Conservation (phyloP, 768 basidiomycete genomes). For the Obba rivulosa region DNA sequence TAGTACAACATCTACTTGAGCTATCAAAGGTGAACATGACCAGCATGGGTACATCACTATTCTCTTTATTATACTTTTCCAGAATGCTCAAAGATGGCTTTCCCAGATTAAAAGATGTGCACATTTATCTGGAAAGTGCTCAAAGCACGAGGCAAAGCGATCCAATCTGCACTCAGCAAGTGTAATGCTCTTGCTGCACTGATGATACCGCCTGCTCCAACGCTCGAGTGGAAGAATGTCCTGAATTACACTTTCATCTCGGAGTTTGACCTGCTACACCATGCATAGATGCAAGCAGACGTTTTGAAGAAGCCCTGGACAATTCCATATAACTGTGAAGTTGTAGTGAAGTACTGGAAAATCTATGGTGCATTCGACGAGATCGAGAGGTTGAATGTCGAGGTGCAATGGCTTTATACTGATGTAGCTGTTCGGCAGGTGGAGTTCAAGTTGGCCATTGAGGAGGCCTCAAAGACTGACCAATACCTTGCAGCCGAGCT, state of each 20-base stretch:
- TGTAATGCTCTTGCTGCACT: constrained; percentile 1
- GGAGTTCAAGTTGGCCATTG: not conserved
- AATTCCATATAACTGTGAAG: not conserved
- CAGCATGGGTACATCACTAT: not conserved
- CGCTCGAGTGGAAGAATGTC: constrained; percentile 4
- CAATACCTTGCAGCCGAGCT: not conserved
- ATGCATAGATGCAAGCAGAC: not conserved
- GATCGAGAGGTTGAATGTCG: not conserved
- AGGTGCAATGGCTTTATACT: not conserved
- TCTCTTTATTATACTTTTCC: not conserved
- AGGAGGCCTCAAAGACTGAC: not conserved
- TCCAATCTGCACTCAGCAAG: constrained; percentile 1
- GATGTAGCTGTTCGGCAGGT: not conserved
- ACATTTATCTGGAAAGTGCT: constrained; percentile 4
- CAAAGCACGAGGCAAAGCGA: constrained; percentile 4
- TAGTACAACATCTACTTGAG: not conserved
- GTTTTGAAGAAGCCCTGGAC: not conserved
- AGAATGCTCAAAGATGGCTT: too few relatives aligned
- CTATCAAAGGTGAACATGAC: constrained; percentile 4
- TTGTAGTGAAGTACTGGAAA: constrained; percentile 4
- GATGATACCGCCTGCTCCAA: constrained; percentile 1
- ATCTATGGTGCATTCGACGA: not conserved
- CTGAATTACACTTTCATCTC: constrained; percentile 3
- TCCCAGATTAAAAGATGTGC: constrained; percentile 4
- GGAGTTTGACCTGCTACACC: constrained; percentile 3